Percentiles rank a stretch among this genome's conserved stretches.
Evolutionary conservation across 495 filamentous ascomycete genomes (phyloP).

Genomic region (Trichoderma virens): DNA sequence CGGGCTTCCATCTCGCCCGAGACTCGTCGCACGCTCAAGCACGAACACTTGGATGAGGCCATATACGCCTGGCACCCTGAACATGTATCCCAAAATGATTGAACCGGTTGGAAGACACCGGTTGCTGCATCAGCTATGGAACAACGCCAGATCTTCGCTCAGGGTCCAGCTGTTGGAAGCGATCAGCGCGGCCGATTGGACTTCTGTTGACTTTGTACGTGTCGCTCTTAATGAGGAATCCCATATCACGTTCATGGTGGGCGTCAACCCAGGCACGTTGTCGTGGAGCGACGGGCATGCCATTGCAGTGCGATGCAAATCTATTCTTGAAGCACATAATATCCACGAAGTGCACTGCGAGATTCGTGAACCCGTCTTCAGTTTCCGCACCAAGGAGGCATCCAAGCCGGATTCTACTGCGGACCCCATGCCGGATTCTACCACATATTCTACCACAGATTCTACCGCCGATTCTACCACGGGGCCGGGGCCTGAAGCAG

Average conservation of each 20-base stretch:
- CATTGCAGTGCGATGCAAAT: not conserved
- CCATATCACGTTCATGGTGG: not conserved
- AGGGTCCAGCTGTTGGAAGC: not conserved
- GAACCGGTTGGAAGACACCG: not conserved
- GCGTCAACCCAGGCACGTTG: not conserved
- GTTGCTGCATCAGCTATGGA: not conserved
- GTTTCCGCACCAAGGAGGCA: too few species aligned
- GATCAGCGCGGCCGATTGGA: not conserved
- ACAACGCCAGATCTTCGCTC: not conserved
- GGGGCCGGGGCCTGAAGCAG: too few species aligned
- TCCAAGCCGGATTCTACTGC: too few species aligned
- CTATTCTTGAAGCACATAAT: not conserved
- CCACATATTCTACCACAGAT: too few species aligned
- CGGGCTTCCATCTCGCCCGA: not conserved
- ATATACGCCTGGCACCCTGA: too few species aligned
- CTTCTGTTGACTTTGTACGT: not conserved
- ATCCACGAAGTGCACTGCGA: not conserved
- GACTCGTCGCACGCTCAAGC: not conserved
- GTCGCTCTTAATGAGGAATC: not conserved
- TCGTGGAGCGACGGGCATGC: not conserved
- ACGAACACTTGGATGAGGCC: not conserved
- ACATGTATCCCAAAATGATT: not conserved
- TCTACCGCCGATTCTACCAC: too few species aligned
- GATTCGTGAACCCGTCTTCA: not conserved
- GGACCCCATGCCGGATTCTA: too few species aligned